phyloP scores from a whole-genome alignment of 2,329 filamentous ascomycete genomes.

The Emericellopsis atlantica region DNA sequence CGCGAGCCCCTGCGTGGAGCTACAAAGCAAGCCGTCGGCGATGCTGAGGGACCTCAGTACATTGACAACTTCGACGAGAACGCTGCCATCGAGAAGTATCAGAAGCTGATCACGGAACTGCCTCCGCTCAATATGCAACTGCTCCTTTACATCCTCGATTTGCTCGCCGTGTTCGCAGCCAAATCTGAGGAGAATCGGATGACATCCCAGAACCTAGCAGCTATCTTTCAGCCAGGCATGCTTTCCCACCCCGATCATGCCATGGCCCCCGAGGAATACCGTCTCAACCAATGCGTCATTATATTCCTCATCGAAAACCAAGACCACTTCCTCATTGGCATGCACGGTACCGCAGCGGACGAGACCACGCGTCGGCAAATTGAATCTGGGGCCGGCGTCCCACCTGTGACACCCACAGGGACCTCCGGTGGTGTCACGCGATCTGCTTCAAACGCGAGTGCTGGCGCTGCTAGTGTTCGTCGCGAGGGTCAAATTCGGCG shows the following conservation, averaged over 20 bases:
- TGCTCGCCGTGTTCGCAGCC: conserved; percentile 91
- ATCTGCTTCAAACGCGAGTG: conserved; percentile 79
- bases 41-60: conserved; percentile 56
- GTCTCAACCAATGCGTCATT: conserved; percentile 88
- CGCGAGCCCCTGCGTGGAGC: conserved; percentile 64
- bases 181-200: conserved; percentile 96
- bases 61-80: conserved; percentile 50
- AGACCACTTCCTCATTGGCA: conserved; percentile 94
- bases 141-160: conserved; percentile 86
- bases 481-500: conserved; percentile 69
- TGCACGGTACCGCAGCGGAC: conserved; percentile 98
- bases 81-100: conserved; percentile 70
- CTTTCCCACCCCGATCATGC: conserved; percentile 88
- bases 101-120: conserved; percentile 81
- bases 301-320: conserved; percentile 98
- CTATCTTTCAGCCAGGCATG: conserved; percentile 95
- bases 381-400: conserved; percentile 44
- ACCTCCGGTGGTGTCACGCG: conserved; percentile 44
- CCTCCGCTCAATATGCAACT: conserved; percentile 89
- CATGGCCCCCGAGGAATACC: conserved; percentile 90
- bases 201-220: conserved; percentile 86
- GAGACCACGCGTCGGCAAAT: conserved; percentile 57
- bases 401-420: conserved; percentile 20
- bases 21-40: conserved; percentile 61
- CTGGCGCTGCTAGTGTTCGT: conserved; percentile 74